Conservation (phyloP, 257 asterid genomes). For the Solanum okadae region DNA sequence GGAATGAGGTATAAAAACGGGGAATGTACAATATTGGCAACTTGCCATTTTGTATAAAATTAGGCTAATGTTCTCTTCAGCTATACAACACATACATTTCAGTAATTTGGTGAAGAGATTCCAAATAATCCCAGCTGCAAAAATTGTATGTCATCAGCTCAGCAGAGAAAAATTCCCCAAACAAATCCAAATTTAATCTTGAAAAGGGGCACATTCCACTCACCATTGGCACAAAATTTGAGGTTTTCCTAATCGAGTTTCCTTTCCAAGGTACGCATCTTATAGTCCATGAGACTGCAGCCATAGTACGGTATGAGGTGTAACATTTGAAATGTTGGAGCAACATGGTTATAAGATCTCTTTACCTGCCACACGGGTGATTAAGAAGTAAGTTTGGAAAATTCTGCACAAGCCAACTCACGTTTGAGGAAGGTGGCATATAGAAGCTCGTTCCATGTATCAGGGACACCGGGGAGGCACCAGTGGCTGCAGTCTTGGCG, state of each 20-base stretch:
- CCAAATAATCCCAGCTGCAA: not conserved
- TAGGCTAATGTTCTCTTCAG: not conserved
- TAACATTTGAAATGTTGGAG: not conserved
- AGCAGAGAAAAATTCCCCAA: not conserved
- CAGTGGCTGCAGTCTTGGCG: conserved; percentile 14
- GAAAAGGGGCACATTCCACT: not conserved
- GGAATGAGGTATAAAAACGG: not conserved
- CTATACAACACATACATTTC: not conserved
- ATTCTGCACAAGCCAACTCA: not conserved
- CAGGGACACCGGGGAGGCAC: conserved; percentile 14
- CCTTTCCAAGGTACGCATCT: not conserved
- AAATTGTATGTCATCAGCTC: not conserved
- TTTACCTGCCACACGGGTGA: not conserved
- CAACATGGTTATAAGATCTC: not conserved
- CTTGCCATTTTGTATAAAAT: not conserved
- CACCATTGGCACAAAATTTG: not conserved
- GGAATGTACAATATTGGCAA: not conserved
- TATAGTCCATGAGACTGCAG: not conserved
- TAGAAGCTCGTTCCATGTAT: conserved; percentile 7
- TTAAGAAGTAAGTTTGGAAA: not conserved
- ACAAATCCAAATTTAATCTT: not conserved
- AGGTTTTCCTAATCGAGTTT: not conserved
- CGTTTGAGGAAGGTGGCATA: not conserved
- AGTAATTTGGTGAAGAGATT: not conserved
- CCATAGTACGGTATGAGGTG: not conserved